Base-by-base conservation (phyloP, 495 filamentous ascomycete genomes). In the Daldinia loculata region DNA sequence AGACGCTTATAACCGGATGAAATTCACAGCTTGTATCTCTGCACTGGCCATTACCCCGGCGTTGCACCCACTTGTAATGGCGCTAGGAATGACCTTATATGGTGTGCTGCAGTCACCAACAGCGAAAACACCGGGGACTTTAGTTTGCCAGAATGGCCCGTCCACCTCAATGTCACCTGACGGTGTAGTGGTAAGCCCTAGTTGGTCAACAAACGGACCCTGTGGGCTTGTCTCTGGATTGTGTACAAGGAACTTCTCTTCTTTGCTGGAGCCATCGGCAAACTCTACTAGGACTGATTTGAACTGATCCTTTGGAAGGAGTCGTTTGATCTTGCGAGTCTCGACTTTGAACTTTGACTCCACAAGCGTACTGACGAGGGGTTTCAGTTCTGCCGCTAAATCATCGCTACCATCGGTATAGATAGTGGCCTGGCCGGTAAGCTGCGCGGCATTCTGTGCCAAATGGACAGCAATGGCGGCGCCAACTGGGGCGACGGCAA, bases 91-190 rank as follows among this genome's bases (percentile, higher is more conserved):
- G 36, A 38, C 11, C 36, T 38, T 38, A 0, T 38, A 38, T 38
- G 36, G 36, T 15, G 36, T 38, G 36, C 36, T 38, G 36, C 67
- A 75, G 24, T 78, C 76, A 7, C 76, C 76, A 17, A 67, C 74
- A 1, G 76, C 76, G 55, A 60, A 75, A 17, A 74, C 64, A 9
- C 76, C 76, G 0, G 63, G 63, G 26, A 70, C 64, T 6, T 17
- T 67, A 1, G 74, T 75, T 1, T 24, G 51, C 39, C 62, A 66
- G 67, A 76, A 75, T 6, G 74, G 76, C 8, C 66, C 65, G 5
- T 63, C 19, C 2, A 56, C 58, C 6, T 73, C 61, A 15, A 78
- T 75, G 22, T 69, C 61, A 4, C 70, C 71, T 14, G 30, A 24
- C 0, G 66, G 52, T 12, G 66, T 69, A 14, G 55, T 45, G 6